Evolutionary conservation across 2,329 filamentous ascomycete genomes (phyloP).

Genomic region (Colletotrichum kahawae): DNA sequence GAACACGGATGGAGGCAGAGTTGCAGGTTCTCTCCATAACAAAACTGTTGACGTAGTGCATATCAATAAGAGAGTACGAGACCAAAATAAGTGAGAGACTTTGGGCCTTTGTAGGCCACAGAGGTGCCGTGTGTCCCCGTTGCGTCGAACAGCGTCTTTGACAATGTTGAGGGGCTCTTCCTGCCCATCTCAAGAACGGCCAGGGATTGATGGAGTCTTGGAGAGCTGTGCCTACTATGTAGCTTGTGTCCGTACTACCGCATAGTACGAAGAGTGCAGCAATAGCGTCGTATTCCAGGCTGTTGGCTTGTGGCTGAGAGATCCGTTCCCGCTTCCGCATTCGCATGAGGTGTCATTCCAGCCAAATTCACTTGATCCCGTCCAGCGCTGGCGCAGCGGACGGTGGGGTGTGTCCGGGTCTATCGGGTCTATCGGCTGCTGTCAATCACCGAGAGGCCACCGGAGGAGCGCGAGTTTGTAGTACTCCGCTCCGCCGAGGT

Average conservation of each 20-base stretch:
- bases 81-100: background rate
- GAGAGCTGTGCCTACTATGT: background rate
- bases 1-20: background rate
- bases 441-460: background rate
- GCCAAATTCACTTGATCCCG: background rate
- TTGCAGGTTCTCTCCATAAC: background rate
- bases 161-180: background rate
- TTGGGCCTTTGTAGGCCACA: background rate
- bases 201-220: background rate
- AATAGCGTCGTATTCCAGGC: constrained; percentile 7
- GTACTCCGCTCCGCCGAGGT: background rate
- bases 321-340: constrained; percentile 14
- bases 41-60: background rate
- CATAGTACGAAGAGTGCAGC: constrained; percentile 11
- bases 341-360: background rate
- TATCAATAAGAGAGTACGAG: background rate
- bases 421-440: constrained; percentile 14
- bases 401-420: constrained; percentile 3
- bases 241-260: background rate
- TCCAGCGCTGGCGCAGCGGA: background rate
- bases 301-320: constrained; percentile 6
- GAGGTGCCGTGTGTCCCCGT: background rate
- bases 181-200: background rate
- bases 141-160: background rate
- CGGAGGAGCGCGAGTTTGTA: background rate